Base-by-base conservation (phyloP, 306 rosid genomes). In the Quercus berberidifolia region DNA sequence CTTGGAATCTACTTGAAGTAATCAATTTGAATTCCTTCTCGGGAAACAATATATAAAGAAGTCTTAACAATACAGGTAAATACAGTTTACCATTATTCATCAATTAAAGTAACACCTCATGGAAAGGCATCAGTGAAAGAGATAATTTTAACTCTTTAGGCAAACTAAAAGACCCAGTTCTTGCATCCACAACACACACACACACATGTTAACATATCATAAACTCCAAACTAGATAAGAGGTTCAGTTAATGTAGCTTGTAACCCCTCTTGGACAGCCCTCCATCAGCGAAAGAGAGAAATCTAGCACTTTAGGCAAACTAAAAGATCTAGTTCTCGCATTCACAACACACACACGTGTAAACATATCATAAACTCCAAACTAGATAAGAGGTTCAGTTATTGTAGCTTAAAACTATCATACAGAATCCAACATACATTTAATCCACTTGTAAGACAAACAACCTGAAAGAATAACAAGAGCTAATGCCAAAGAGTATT, bases 341-440 rank as follows among this genome's bases (percentile, higher is more conserved):
- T 18, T 35, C 72, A 68, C 52, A 31, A 35, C 7, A 60, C 14
- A 17, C 72, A 35, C 20, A 68, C 14, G 1, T 35, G 54, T 80
- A 74, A 51, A 78, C 28, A 64, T 73, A 75, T 26, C 65, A 60
- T 33, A 20, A 77, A 58, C 49, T 58, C 64, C 79, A 77, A 75
- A 78, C 35, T 55, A 63, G 20, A 5, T 65, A 55, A 62, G 52
- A 79, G 63, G 26, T 28, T 64, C 71, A 74, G 26, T 38, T 41
- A 38, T 49, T 14, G 43, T 20, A 84, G 41, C 33, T 67, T 55
- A 75, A 63, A 60, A 33, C 49, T 74, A 62, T 46, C 74, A 12
- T 25, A 55, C 74, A 74, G 46, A 38, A 69, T 43, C 28, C 67
- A 63, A 54, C 49, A 26, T 57, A 71, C 21, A 38, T 23, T 23